Conservation (phyloP, 2,329 filamentous ascomycete genomes). For the Hypoxylon rubiginosum region DNA sequence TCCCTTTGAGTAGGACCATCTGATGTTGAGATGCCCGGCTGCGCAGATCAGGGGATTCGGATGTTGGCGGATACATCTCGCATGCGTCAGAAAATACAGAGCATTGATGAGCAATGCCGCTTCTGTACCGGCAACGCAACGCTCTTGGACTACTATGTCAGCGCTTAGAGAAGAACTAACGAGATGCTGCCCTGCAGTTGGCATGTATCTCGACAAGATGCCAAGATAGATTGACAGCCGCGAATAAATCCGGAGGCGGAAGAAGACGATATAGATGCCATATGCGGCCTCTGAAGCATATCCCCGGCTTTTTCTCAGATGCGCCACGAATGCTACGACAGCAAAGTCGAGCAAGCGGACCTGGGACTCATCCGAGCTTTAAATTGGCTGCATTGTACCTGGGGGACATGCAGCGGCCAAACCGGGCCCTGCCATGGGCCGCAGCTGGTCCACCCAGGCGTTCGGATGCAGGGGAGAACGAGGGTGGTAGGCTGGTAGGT, state of each 20-base stretch:
- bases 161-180: slow-evolving; percentile 17
- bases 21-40: slow-evolving; percentile 36
- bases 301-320: slow-evolving; percentile 9
- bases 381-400: slow-evolving; percentile 41
- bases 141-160: not conserved
- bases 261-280: slow-evolving; percentile 15
- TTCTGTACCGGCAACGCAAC: slow-evolving; percentile 20
- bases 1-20: slow-evolving; percentile 16
- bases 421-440: slow-evolving; percentile 17
- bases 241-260: slow-evolving; percentile 7
- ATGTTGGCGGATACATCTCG: slow-evolving; percentile 43
- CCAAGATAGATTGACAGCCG: slow-evolving; percentile 19
- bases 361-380: slow-evolving; percentile 28
- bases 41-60: slow-evolving; percentile 50
- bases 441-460: slow-evolving; percentile 40
- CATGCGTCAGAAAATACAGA: slow-evolving; percentile 40
- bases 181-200: slow-evolving; percentile 6
- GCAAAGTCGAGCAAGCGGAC: slow-evolving; percentile 15
- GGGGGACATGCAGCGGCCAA: slow-evolving; percentile 30
- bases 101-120: slow-evolving; percentile 35
- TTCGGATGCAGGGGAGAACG: slow-evolving; percentile 40
- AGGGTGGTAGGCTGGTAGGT: slow-evolving; percentile 9
- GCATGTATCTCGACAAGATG: not conserved
- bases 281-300: slow-evolving; percentile 10
- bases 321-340: slow-evolving; percentile 32